Percentiles rank a stretch among this genome's conserved stretches.
These are phyloP conservation scores for Blastomyces emzantsi DNA, from an alignment of 2,329 filamentous ascomycete genomes.

Conservation along the genomic window DNA sequence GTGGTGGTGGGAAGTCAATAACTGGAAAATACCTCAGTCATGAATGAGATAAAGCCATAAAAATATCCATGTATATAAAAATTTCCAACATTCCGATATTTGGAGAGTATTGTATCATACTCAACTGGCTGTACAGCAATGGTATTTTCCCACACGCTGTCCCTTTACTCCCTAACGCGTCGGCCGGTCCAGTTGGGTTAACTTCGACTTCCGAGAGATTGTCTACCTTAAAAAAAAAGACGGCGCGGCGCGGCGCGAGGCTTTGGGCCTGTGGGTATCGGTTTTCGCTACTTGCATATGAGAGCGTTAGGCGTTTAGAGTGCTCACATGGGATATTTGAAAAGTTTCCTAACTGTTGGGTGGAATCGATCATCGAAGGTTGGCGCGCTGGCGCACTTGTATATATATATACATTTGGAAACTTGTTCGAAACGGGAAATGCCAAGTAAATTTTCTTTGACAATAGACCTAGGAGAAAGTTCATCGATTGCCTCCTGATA, in stretches of 20 bases:
- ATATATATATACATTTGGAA: background rate
- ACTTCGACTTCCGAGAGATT: background rate
- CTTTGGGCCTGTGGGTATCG: background rate
- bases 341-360: background rate
- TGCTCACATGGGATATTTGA: background rate
- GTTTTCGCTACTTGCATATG: background rate
- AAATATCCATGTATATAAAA: background rate
- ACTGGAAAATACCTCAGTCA: constrained; percentile 61
- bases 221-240: background rate
- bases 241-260: background rate
- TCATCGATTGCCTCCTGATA: background rate
- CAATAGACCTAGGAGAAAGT: background rate
- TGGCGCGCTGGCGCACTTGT: background rate
- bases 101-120: background rate
- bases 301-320: background rate
- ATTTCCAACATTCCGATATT: background rate
- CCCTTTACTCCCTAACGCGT: background rate
- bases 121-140: background rate
- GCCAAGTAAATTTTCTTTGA: background rate
- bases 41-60: constrained; percentile 6
- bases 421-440: background rate
- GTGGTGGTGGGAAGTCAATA: constrained; percentile 95
- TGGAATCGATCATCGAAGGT: background rate
- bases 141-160: background rate
- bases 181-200: background rate